These are phyloP conservation scores for Neofusicoccum cordaticola DNA, from an alignment of 2,329 filamentous ascomycete species.

Conservation along the genomic window DNA sequence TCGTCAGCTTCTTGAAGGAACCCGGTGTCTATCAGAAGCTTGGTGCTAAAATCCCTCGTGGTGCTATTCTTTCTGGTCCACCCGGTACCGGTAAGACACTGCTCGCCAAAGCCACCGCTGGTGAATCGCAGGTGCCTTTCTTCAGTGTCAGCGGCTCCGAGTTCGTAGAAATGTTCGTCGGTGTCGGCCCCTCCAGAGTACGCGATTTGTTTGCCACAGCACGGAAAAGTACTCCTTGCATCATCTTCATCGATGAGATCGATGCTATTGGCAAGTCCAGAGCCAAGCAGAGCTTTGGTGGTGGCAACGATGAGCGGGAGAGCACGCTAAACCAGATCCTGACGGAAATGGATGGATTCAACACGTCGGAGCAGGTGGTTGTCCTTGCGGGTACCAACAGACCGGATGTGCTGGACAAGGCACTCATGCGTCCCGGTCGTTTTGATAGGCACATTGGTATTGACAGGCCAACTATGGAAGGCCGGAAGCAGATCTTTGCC, in stretches of 20 bases:
- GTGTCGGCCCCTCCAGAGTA: conserved; percentile 93
- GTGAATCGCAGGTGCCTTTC: conserved; percentile 95
- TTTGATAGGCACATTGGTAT: conserved; percentile 97
- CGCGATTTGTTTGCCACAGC: conserved; percentile 92
- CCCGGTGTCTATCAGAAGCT: conserved; percentile 89
- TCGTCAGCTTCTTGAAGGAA: conserved; percentile 94
- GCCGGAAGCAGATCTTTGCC: conserved; percentile 90
- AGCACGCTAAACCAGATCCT: conserved; percentile 96
- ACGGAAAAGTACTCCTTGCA: conserved; percentile 93
- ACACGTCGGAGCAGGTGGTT: conserved; percentile 92
- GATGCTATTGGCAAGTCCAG: conserved; percentile 94
- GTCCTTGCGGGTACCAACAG: conserved; percentile 96
- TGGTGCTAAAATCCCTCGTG: conserved; percentile 95
- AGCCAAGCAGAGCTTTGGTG: conserved; percentile 76
- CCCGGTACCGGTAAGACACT: conserved; percentile 98
- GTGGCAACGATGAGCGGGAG: conserved; percentile 95
- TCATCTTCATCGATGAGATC: conserved; percentile 99
- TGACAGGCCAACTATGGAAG: conserved; percentile 93
- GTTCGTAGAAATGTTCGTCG: conserved; percentile 99
- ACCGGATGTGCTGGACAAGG: conserved; percentile 90
- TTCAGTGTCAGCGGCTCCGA: conserved; percentile 98
- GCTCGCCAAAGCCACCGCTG: conserved; percentile 93
- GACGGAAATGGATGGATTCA: conserved; percentile 99
- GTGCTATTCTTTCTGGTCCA: conserved; percentile 94
- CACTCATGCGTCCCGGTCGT: conserved; percentile 91